These are phyloP conservation scores for Pseudogymnoascus destructans DNA, from an alignment of 2,329 filamentous ascomycete species.

Conservation along the genomic window DNA sequence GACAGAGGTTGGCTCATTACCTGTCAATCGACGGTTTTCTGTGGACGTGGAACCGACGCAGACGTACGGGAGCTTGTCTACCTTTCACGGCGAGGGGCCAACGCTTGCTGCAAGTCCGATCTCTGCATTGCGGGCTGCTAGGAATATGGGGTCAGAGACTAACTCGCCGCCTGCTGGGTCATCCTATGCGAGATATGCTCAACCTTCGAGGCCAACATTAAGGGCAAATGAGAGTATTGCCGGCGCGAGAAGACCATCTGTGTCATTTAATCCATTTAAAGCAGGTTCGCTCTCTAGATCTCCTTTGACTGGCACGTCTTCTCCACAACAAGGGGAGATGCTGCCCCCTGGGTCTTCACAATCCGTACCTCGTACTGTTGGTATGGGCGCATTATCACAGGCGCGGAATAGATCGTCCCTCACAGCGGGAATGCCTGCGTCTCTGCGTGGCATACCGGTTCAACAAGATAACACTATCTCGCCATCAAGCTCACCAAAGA, in stretches of 20 bases:
- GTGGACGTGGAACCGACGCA: conserved; percentile 52
- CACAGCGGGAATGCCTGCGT: conserved; percentile 63
- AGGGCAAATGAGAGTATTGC: conserved; percentile 36
- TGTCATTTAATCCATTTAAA: conserved; percentile 94
- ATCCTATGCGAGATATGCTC: conserved; percentile 28
- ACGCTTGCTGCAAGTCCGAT: conserved; percentile 73
- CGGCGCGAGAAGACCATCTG: conserved; percentile 57
- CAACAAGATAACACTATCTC: conserved; percentile 50
- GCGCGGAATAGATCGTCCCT: conserved; percentile 58
- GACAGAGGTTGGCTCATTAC: conserved; percentile 60
- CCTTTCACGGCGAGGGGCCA: conserved; percentile 72
- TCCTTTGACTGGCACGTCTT: conserved; percentile 37
- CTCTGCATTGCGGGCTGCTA: conserved; percentile 63
- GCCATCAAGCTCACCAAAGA: conserved; percentile 63
- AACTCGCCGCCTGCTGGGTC: conserved; percentile 44
- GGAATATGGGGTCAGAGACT: conserved; percentile 45
- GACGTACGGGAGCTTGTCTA: conserved; percentile 80
- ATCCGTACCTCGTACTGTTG: conserved; percentile 36
- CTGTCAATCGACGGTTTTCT: conserved; percentile 41
- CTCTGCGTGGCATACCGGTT: conserved; percentile 52
- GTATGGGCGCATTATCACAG: conserved; percentile 39
- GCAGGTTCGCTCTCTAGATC: conserved; percentile 88
- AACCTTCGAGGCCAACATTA: conserved; percentile 21
- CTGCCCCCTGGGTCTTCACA: conserved; percentile 40
- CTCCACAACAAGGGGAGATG: conserved; percentile 19